Base-by-base conservation (phyloP, 257 asterid species). In the Verbascum thapsus region DNA sequence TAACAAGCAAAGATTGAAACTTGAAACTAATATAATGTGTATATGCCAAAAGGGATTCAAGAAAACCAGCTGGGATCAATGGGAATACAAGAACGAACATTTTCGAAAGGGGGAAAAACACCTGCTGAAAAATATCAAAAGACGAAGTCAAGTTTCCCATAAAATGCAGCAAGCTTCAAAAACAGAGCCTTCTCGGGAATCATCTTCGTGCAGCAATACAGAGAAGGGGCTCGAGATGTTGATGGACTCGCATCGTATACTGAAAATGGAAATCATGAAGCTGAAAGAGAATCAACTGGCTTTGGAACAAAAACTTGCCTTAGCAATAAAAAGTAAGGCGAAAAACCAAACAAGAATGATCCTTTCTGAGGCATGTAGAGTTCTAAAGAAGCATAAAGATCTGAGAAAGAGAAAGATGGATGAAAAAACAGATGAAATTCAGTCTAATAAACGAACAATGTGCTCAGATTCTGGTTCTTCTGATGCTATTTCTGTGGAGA, bases 31-130 rank as follows among this genome's bases (percentile, higher is more conserved):
- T 9, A 15, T 13, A 20, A 6, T 64, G 2, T 10, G 35, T 52
- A 17, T 66, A 19, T 26, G 6, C 56, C 10, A 41, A 4, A 22
- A 78, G 87, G 81, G 86, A 7, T 85, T 85, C 70, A 77, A 60
- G 51, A 85, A 85, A 69, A 50, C 72, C 30, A 69, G 71, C 53
- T 85, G 83, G 85, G 85, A 76, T 56, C 66, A 64, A 57, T 73
- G 77, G 64, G 92, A 85, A 38, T 85, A 75, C 63, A 71, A 48
- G 69, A 79, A 82, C 51, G 82, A 73, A 9, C 32, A 74, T 69
- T 85, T 85, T 51, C 85, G 61, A 32, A 82, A 43, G 69, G 92
- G 92, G 37, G 72, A 73, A 57, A 62, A 32, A 59, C 63, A 59
- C 35, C 64, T 75, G 81, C 73, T 85, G 64, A 71, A 39, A 40